Evolutionary conservation across 2,329 filamentous ascomycete species (phyloP).

Genomic region (Canariomyces notabilis): DNA sequence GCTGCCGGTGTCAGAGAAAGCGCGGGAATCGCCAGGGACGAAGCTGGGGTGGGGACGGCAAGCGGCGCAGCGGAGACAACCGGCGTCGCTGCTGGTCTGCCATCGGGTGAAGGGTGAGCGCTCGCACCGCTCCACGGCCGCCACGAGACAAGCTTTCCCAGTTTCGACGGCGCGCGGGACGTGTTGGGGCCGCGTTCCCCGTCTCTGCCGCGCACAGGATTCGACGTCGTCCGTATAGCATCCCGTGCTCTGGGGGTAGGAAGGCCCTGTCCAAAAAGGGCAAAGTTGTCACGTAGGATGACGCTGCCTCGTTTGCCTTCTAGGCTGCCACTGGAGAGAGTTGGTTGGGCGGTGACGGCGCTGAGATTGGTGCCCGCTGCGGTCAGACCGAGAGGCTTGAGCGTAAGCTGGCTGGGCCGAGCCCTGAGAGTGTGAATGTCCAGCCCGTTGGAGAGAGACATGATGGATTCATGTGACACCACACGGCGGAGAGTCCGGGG

Average conservation of each 20-base stretch:
- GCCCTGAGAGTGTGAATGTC: slow-evolving; percentile 81
- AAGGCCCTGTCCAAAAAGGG: slow-evolving; percentile 29
- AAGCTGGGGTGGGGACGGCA: not conserved
- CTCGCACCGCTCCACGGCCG: slow-evolving; percentile 38
- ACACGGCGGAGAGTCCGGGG: slow-evolving; percentile 51
- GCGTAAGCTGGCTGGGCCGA: slow-evolving; percentile 68
- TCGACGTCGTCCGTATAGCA: slow-evolving; percentile 13
- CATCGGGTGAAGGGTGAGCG: slow-evolving; percentile 9
- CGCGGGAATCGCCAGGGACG: slow-evolving; percentile 7
- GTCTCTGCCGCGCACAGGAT: slow-evolving; percentile 14
- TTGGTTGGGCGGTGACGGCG: slow-evolving; percentile 55
- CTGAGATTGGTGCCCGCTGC: slow-evolving; percentile 53
- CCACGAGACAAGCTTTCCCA: slow-evolving; percentile 30
- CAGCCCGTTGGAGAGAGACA: slow-evolving; percentile 80
- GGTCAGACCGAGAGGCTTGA: slow-evolving; percentile 48
- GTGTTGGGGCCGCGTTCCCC: not conserved
- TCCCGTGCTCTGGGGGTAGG: slow-evolving; percentile 28
- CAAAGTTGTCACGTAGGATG: slow-evolving; percentile 53
- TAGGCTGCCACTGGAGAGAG: slow-evolving; percentile 40
- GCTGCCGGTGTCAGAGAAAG: slow-evolving; percentile 11
- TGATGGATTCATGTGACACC: slow-evolving; percentile 79
- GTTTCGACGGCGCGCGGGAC: slow-evolving; percentile 16
- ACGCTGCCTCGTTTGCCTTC: slow-evolving; percentile 47
- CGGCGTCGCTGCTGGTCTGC: slow-evolving; percentile 15
- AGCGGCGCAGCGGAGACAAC: no score